Percentiles rank a stretch among this genome's conserved stretches.
phyloP scores from a whole-genome alignment of 1,284 basidiomycete species.

The Puccinia hordei region DNA sequence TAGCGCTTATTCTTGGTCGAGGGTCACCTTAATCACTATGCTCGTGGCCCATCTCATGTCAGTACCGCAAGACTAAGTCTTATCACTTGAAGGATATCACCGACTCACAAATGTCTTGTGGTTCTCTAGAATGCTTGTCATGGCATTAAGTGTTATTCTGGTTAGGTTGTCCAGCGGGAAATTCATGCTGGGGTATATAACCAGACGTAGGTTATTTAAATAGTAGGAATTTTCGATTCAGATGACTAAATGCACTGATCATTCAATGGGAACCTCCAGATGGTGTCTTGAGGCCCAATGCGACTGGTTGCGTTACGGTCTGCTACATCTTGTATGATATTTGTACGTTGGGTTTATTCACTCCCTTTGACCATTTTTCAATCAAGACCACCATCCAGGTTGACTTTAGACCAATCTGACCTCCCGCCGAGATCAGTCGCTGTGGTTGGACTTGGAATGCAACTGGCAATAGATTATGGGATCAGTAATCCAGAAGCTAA shows the following conservation, averaged over 20 bases:
- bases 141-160: conserved; percentile 28
- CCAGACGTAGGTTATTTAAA: conserved; percentile 30
- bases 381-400: background rate
- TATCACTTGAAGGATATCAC: background rate
- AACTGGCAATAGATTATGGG: conserved; percentile 48
- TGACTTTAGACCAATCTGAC: background rate
- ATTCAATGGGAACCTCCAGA: background rate
- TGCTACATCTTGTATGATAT: conserved; percentile 48
- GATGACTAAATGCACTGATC: background rate
- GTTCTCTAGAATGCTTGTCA: conserved; percentile 41
- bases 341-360: conserved; percentile 14
- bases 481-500: conserved; percentile 48
- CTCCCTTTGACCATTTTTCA: background rate
- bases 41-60: conserved; percentile 42
- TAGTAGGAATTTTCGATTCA: background rate
- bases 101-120: background rate
- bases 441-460: conserved; percentile 47
- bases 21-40: conserved; percentile 45
- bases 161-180: conserved; percentile 36
- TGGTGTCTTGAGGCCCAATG: conserved; percentile 42
- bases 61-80: background rate
- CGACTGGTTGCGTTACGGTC: conserved; percentile 45
- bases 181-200: conserved; percentile 46
- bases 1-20: conserved; percentile 36
- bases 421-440: conserved; percentile 21